Conservation (phyloP, 805 yeast species). For the Tetrapisispora fleetii region DNA sequence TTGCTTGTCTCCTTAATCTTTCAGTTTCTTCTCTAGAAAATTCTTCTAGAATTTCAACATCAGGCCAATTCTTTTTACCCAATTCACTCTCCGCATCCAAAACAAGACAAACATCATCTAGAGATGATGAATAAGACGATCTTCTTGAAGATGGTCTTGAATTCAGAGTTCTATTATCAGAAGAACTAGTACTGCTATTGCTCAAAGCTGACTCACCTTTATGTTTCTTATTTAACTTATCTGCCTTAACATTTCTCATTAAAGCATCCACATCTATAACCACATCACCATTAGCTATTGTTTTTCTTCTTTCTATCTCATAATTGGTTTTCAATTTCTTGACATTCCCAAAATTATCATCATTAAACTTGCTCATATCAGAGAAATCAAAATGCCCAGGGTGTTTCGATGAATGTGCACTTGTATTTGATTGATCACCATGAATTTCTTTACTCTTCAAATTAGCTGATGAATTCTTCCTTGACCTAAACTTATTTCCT, state of each 20-base stretch:
- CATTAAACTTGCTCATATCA: not conserved
- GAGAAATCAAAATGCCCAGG: slow-evolving; percentile 1
- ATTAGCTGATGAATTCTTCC: not conserved
- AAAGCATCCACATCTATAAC: slow-evolving; percentile 29
- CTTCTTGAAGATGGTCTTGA: slow-evolving; percentile 36
- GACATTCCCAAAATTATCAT: not conserved
- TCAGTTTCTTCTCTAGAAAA: slow-evolving; percentile 61
- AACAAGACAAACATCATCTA: slow-evolving; percentile 90
- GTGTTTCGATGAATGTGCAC: not conserved
- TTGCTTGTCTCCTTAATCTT: slow-evolving; percentile 35
- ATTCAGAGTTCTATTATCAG: slow-evolving; percentile 27
- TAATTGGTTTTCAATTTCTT: not conserved
- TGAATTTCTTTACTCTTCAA: not conserved
- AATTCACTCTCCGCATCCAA: slow-evolving; percentile 40
- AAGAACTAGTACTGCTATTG: slow-evolving; percentile 2
- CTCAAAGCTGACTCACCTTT: not conserved
- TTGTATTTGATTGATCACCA: not conserved
- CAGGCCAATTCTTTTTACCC: slow-evolving; percentile 61
- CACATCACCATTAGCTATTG: slow-evolving; percentile 19
- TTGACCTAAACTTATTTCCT: not conserved
- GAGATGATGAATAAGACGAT: slow-evolving; percentile 51
- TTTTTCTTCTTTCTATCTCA: slow-evolving; percentile 8
- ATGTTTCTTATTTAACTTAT: not conserved
- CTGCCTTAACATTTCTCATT: slow-evolving; percentile 12
- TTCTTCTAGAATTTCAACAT: slow-evolving; percentile 61